Base-by-base conservation (phyloP, 2,329 filamentous ascomycete species). In the Coniochaeta prunicola region DNA sequence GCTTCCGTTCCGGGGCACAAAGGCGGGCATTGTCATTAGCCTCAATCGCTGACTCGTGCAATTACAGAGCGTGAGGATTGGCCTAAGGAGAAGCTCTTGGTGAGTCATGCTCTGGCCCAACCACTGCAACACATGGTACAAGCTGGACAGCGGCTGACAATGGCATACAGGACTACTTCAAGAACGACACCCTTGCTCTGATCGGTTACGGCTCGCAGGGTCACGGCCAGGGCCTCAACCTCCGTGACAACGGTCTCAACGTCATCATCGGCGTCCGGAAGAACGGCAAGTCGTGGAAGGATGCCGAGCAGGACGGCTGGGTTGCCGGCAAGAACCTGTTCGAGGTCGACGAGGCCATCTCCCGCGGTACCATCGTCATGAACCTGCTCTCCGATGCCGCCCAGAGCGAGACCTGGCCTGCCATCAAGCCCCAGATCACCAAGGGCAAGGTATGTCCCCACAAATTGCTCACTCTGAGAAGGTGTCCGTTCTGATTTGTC, bases 181-280 rank as follows among this genome's bases (percentile, higher is more conserved):
- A 97, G 87, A 86, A 99, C 81, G 94, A 99, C 80, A 97, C 93
- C 68, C 91, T 99, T 70, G 94, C 94, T 73, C 89, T 99, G 73
- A 99, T 99, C 78, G 94, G 94, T 76, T 99, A 99, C 80, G 94
- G 83, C 71, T 97, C 92, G 65, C 92, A 97, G 82, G 94, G 94
- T 71, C 94, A 99, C 85, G 94, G 94, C 68, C 94, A 99, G 83
- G 96, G 94, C 76, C 91, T 99, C 65, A 99, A 99, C 87, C 90
- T 99, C 76, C 93, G 94, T 79, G 94, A 99, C 86, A 97, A 99
- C 82, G 94, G 94, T 76, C 86, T 99, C 69, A 97, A 97, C 78
- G 94, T 99, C 80, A 97, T 99, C 74, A 85, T 99, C 71, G 94
- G 94, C 84, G 94, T 99, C 74, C 90, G 94, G 74, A 97, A 97